Evolutionary conservation across 1,139 yeast genomes (phyloP), one percentile per base, ranked within the genome.

Genomic region (Geotrichum phurueaensis): DNA sequence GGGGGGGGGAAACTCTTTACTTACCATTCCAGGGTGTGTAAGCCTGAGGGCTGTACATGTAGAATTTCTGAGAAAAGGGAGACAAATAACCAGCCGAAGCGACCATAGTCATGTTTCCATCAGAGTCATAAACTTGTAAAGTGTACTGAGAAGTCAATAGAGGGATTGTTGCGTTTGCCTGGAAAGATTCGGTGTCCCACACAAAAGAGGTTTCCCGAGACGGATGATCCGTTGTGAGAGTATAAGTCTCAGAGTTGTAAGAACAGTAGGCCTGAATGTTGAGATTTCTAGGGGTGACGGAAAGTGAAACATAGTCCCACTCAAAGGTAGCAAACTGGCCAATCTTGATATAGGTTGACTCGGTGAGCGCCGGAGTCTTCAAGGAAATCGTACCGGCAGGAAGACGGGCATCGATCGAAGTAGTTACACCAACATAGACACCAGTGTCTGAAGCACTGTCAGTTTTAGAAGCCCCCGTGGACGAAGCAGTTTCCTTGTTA

Each of bases 291-390:
- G 79, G 79, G 9, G 77, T 71, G 25, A 74, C 70, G 1, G 64
- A 59, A 15, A 76, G 68, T 52, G 71, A 69, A 27, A 79, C 75
- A 63, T 73, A 76, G 43, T 71, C 67, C 79, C 79, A 76, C 31
- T 73, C 69, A 62, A 77, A 77, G 15, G 79, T 75, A 13, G 78
- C 79, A 48, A 67, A 64, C 18, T 71, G 72, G 3, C 80, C 79
- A 50, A 74, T 67, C 63, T 75, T 75, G 62, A 76, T 67, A 61
- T 76, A 77, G 0, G 78, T 73, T 2, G 71, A 63, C 31, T 67
- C 68, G 12, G 77, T 73, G 3, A 75, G 63, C 2, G 66, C 68
- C 0, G 79, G 79, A 10, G 74, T 69, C 10, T 66, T 53, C 63
- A 77, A 61, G 3, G 73, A 62, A 15, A 76, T 66, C 0, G 74